phyloP scores from a whole-genome alignment of 1,284 basidiomycete species.

The Mycena citricolor region DNA sequence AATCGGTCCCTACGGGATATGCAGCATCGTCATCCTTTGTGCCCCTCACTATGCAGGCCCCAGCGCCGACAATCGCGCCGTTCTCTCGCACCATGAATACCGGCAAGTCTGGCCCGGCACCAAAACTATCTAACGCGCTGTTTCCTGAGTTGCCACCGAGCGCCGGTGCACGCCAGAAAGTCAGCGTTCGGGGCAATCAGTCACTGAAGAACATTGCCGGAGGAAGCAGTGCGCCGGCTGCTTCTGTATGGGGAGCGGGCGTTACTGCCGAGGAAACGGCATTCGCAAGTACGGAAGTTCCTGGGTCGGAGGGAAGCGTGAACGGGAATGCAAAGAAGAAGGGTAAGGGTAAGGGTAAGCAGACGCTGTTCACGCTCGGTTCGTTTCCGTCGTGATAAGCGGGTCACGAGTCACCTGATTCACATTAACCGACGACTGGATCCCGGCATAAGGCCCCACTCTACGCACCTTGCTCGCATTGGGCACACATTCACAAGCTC shows the following conservation, averaged over 20 bases:
- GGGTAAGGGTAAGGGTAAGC: conserved; percentile 81
- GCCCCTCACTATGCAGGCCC: background rate
- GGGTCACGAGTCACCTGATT: too few species aligned
- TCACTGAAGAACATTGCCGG: conserved; percentile 74
- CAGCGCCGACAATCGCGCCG: conserved; percentile 6
- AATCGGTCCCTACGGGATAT: conserved; percentile 6
- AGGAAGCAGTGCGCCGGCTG: conserved; percentile 40
- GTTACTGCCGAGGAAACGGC: conserved; percentile 24
- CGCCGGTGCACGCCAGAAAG: conserved; percentile 40
- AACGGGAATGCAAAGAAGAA: conserved; percentile 50
- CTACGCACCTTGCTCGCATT: too few species aligned
- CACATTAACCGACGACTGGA: too few species aligned
- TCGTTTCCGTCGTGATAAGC: conserved; percentile 52
- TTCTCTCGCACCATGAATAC: conserved; percentile 22
- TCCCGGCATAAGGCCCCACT: too few species aligned
- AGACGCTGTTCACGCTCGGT: conserved; percentile 75
- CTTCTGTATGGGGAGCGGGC: conserved; percentile 48
- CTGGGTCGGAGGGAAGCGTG: conserved; percentile 5
- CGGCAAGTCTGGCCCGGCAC: conserved; percentile 29
- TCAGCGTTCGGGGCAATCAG: conserved; percentile 61
- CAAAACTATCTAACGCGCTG: conserved; percentile 52
- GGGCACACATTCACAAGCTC: too few species aligned
- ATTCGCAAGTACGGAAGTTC: conserved; percentile 21
- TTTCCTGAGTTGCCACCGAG: conserved; percentile 73
- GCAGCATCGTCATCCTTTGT: conserved; percentile 21